Evolutionary conservation across 2,329 filamentous ascomycete species (phyloP).

Genomic region (Dendryphion nanum): DNA sequence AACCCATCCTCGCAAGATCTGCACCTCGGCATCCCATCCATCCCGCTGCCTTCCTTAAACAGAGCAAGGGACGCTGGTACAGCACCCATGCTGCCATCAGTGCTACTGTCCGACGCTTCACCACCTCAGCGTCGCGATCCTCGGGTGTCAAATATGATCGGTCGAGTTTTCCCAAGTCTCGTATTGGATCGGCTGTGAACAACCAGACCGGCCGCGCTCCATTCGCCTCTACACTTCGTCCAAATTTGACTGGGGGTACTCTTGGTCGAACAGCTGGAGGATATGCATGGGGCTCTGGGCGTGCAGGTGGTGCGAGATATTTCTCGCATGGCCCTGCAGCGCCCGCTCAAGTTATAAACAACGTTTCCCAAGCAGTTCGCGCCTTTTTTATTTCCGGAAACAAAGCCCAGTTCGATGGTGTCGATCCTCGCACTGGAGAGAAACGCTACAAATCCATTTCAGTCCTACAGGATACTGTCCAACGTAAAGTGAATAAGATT

Average conservation of each 20-base stretch:
- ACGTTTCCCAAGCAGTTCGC: constrained; percentile 89
- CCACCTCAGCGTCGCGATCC: constrained; percentile 44
- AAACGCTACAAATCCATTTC: constrained; percentile 79
- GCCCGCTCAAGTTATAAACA: constrained; percentile 87
- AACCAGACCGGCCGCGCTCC: constrained; percentile 74
- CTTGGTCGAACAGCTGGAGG: constrained; percentile 83
- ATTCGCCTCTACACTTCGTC: constrained; percentile 84
- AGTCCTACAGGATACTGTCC: constrained; percentile 69
- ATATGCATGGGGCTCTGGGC: constrained; percentile 73
- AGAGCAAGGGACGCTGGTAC: constrained; percentile 63
- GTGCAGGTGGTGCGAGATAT: constrained; percentile 71
- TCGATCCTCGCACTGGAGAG: constrained; percentile 66
- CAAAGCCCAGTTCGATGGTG: constrained; percentile 81
- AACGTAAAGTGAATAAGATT: constrained; percentile 63
- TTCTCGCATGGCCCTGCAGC: constrained; percentile 86
- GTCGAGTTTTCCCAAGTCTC: constrained; percentile 56
- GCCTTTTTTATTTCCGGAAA: constrained; percentile 91
- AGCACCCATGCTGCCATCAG: constrained; percentile 53
- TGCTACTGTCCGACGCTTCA: constrained; percentile 51
- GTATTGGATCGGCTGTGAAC: constrained; percentile 55
- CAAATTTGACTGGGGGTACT: constrained; percentile 86
- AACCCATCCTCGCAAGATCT: constrained; percentile 60
- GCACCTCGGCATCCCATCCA: constrained; percentile 59
- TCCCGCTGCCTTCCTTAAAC: constrained; percentile 61
- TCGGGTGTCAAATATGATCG: constrained; percentile 48